phyloP scores from a whole-genome alignment of 768 basidiomycete species.

The Kockovaella imperatae region DNA sequence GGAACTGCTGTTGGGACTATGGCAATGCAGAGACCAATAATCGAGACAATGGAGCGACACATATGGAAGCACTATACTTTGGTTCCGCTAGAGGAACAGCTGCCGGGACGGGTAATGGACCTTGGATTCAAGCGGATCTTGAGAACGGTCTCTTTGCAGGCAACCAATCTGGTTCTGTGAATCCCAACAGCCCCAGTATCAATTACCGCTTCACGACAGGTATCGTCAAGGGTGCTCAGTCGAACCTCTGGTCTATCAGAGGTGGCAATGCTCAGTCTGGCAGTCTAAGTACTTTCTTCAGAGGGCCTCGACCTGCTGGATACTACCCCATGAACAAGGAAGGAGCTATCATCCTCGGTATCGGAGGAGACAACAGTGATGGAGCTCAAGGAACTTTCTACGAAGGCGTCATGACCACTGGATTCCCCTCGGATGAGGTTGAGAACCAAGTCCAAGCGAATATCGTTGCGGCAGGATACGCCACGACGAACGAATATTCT shows the following conservation, averaged over 20 bases:
- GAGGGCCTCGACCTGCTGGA: neutral
- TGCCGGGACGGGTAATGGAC: neutral
- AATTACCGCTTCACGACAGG: neutral
- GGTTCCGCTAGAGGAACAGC: neutral
- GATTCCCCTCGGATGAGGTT: neutral
- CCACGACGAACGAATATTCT: neutral
- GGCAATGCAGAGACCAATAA: neutral
- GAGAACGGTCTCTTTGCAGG: neutral
- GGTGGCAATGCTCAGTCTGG: neutral
- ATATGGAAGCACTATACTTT: neutral
- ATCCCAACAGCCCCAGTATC: neutral
- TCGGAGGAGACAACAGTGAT: constrained; percentile 1
- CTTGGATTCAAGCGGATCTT: neutral
- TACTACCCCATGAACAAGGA: constrained; percentile 1
- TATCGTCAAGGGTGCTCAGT: neutral
- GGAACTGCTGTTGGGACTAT: neutral
- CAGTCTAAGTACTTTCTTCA: neutral
- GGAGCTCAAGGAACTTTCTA: constrained; percentile 1
- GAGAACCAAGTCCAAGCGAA: neutral
- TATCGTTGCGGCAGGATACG: neutral
- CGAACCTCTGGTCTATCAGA: neutral
- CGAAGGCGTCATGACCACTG: neutral
- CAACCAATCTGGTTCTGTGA: neutral
- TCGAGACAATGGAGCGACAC: neutral
- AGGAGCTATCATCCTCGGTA: constrained; percentile 1